phyloP scores from a whole-genome alignment of 1,284 basidiomycete genomes.

The Austroboletus niveus region DNA sequence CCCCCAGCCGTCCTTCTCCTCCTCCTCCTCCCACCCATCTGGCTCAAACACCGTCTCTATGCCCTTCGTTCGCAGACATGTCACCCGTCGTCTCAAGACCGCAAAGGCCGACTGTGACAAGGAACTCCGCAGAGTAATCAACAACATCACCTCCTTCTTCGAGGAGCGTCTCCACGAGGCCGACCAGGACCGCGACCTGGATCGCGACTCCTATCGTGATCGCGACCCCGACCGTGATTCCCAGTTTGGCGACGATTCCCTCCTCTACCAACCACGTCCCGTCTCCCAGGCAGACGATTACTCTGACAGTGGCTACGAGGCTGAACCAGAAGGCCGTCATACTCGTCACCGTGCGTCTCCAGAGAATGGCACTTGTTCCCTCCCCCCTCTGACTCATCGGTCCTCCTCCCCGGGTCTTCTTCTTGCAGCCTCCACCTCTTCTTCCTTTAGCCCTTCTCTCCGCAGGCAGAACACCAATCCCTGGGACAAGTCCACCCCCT shows the following conservation, averaged over 20 bases:
- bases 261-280: slow-evolving; percentile 54
- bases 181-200: slow-evolving; percentile 61
- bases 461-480: slow-evolving; percentile 65
- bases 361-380: slow-evolving; percentile 39
- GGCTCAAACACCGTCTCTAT: slow-evolving; percentile 76
- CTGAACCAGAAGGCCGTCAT: slow-evolving; percentile 66
- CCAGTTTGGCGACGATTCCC: slow-evolving; percentile 54
- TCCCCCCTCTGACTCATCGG: slow-evolving; percentile 51
- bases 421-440: slow-evolving; percentile 54
- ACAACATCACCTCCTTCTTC: slow-evolving; percentile 91
- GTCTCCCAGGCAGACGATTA: slow-evolving; percentile 64
- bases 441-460: slow-evolving; percentile 61
- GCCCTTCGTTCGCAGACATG: slow-evolving; percentile 92
- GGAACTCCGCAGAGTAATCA: slow-evolving; percentile 88
- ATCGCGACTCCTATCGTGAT: slow-evolving; percentile 58
- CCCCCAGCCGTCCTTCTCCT: slow-evolving; percentile 40
- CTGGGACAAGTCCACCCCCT: slow-evolving; percentile 60
- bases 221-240: slow-evolving; percentile 48
- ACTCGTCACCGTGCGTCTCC: slow-evolving; percentile 73
- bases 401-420: slow-evolving; percentile 53
- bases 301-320: slow-evolving; percentile 77
- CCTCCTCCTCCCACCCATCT: slow-evolving; percentile 43
- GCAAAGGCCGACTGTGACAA: slow-evolving; percentile 97
- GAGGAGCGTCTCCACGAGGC: slow-evolving; percentile 82
- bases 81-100: slow-evolving; percentile 87